Evolutionary conservation across 2,329 filamentous ascomycete species (phyloP).

Genomic region (Hymenoscyphus fructigenus): DNA sequence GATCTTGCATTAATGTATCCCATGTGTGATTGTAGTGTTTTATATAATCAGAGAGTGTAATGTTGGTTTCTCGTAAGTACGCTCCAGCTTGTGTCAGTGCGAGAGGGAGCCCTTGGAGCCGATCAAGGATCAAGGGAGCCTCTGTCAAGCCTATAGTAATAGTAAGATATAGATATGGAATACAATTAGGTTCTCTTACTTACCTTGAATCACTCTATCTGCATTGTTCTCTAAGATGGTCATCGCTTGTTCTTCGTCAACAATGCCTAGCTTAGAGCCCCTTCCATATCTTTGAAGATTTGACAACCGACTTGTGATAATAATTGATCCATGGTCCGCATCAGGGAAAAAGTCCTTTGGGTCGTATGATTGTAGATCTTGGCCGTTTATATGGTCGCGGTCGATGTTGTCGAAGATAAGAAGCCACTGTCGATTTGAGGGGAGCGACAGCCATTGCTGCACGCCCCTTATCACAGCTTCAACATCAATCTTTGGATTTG

Average conservation of each 20-base stretch:
- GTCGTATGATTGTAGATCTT: conserved; percentile 18
- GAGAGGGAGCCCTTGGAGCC: conserved; percentile 43
- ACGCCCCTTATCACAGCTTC: conserved; percentile 15
- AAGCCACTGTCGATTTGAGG: conserved; percentile 36
- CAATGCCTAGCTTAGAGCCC: conserved; percentile 12
- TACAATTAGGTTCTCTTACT: conserved; percentile 12
- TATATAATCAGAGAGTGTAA: conserved; percentile 45
- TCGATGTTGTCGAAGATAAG: conserved; percentile 40
- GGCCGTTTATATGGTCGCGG: conserved; percentile 10
- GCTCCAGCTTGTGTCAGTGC: conserved; percentile 47
- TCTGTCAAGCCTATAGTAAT: conserved; percentile 13
- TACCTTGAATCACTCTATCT: conserved; percentile 11
- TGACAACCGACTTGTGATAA: conserved; percentile 25
- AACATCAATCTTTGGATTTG: conserved; percentile 9
- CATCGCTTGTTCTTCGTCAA: conserved; percentile 12
- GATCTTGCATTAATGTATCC: conserved; percentile 35
- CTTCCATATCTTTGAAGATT: conserved; percentile 14
- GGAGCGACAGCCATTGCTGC: conserved; percentile 11
- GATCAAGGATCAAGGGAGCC: conserved; percentile 10
- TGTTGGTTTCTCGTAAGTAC: conserved; percentile 42
- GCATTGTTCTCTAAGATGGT: conserved; percentile 15
- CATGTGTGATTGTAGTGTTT: conserved; percentile 41
- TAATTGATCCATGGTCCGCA: conserved; percentile 19
- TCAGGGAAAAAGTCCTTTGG: conserved; percentile 14
- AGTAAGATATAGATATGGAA: conserved; percentile 12